Base-by-base conservation (phyloP, 208 protist species). In the Willaertia magna region DNA sequence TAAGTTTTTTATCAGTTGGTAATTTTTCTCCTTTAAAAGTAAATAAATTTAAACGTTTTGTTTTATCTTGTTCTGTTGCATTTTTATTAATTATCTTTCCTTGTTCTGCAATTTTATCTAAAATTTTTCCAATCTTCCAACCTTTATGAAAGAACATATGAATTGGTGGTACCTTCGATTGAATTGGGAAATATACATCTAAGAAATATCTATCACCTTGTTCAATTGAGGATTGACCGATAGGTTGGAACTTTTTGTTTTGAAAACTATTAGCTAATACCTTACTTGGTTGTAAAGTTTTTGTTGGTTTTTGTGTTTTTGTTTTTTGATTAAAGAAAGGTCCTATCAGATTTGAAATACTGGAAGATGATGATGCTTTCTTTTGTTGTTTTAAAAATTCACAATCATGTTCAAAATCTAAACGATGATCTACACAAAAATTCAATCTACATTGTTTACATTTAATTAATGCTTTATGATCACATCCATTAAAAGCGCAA, bases 131-230 rank as follows among this genome's bases (percentile, higher is more conserved):
- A 9, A 83, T 11, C 42, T 47, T 49, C 43, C 46, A 55, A 43
- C 11, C 43, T n/a, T 55, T 34, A 55, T 47, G 7, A n/a, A 83
- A 83, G 22, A 55, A 83, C 78, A 83, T 83, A 26, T 83, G 78
- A 52, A 83, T 22, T 39, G 78, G 78, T 26, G 6, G n/a, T 42
- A 55, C 42, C 2, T 55, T 4, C 14, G 2, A 42, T 12, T 83
- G 52, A 4, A 83, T 39, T 55, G 78, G 78, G 22, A 83, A 83
- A 83, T 83, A 83, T 43, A 83, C 78, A 55, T 83, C 78, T 26
- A 83, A 83, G 1, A 9, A 22, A 40, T 47, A 83, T 83, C 34
- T n/a, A 55, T 83, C 78, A 30, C 55, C 18, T n/a, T 14, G 9
- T 42, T 52, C 78, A 11, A 83, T 83, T 6, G 22, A 44, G 1